Base-by-base conservation (phyloP, 441 rosid genomes). In the Omphalea diandra region DNA sequence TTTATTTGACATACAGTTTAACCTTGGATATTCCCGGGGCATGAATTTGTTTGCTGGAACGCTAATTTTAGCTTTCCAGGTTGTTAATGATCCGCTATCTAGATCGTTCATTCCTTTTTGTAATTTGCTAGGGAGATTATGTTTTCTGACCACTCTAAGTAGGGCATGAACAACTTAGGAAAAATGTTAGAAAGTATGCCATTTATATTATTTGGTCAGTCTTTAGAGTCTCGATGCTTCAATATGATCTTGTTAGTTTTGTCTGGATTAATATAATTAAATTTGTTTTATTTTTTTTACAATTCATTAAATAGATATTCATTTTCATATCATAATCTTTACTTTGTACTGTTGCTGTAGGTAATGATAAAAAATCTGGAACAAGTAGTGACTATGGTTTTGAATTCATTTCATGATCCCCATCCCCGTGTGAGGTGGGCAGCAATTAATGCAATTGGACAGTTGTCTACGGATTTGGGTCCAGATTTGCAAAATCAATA, bases 371-470 rank as follows among this genome's bases (percentile, higher is more conserved):
- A 89, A 82, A 89, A 79, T 71, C 85, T 91, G 60, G 97, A 90
- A 71, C 91, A 83, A 78, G 92, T 93, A 63, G 85, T 91, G 44
- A 76, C 87, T 14, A 90, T 93, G 97, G 89, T 87, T 68, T 69
- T 95, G 74, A 88, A 79, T 78, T 90, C 94, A 43, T 95, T 90
- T 80, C 91, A 77, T 57, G 89, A 90, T 77, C 88, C 90, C 20
- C 98, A 94, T 72, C 91, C 99, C 15, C 93, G 97, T 20, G 94
- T 88, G 36, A 89, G 97, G 61, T 90, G 98, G 97, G 98, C 97
- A 64, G 99, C 99, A 43, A 88, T 95, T 49, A 86, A 93, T 78
- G 98, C 98, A 18, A 84, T 89, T 64, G 97, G 99, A 62, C 97
- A 89, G 75, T 74, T 89, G 84, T 95, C 97, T 44, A 88, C 98